Conservation (phyloP, 2,329 filamentous ascomycete genomes). For the Arthrinium puccinioides region DNA sequence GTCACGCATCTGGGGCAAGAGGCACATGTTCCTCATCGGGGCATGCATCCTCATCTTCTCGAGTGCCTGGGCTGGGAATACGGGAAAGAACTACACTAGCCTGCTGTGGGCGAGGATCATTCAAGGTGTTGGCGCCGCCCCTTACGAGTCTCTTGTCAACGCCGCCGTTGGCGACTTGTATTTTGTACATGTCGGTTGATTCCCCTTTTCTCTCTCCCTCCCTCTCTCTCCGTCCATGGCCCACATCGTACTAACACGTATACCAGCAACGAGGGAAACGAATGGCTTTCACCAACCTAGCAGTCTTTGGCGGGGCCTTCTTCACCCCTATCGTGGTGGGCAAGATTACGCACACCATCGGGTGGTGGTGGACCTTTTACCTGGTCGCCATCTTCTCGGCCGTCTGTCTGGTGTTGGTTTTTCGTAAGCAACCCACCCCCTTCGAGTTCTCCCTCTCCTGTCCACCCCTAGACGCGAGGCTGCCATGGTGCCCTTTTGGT, state of each 20-base stretch:
- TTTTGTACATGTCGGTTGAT: slow-evolving; percentile 76
- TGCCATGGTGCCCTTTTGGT: too few species aligned
- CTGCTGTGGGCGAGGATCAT: slow-evolving; percentile 73
- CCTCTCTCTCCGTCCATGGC: not conserved
- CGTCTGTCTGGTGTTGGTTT: slow-evolving; percentile 58
- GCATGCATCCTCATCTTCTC: slow-evolving; percentile 65
- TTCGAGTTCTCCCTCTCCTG: too few species aligned
- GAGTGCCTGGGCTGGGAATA: slow-evolving; percentile 71
- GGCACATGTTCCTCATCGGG: slow-evolving; percentile 78
- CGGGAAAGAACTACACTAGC: slow-evolving; percentile 59
- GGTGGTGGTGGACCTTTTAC: slow-evolving; percentile 87
- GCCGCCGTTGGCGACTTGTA: slow-evolving; percentile 85
- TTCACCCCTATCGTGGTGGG: slow-evolving; percentile 84
- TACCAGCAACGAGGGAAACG: slow-evolving; percentile 64
- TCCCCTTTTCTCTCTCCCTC: slow-evolving; percentile 9
- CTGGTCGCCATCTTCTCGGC: slow-evolving; percentile 79
- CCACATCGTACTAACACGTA: not conserved
- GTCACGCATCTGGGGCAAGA: slow-evolving; percentile 85
- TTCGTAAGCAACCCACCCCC: too few species aligned
- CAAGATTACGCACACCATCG: slow-evolving; percentile 68
- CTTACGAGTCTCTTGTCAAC: slow-evolving; percentile 86
- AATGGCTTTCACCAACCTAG: slow-evolving; percentile 69
- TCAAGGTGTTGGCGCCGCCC: slow-evolving; percentile 79
- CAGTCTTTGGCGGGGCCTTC: slow-evolving; percentile 50
- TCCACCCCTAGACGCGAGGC: too few species aligned